Evolutionary conservation across 805 yeast species (phyloP).

Genomic region (Yarrowia divulgata): DNA sequence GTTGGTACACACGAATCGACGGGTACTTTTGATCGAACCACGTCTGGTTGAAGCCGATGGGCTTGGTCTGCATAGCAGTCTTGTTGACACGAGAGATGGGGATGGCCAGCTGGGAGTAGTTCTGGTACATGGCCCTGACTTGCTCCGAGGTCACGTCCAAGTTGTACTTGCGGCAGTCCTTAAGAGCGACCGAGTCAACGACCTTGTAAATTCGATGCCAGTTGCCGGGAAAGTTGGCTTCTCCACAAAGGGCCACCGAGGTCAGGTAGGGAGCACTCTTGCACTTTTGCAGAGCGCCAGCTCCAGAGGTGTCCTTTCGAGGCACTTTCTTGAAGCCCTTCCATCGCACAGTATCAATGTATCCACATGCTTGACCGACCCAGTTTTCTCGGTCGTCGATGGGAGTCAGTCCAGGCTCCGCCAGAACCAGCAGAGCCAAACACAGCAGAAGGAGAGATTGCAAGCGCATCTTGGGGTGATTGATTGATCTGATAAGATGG

Average conservation of each 20-base stretch:
- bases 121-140: slow-evolving; percentile 7
- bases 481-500: slow-evolving; percentile 19
- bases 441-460: neutral
- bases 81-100: slow-evolving; percentile 6
- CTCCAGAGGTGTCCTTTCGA: slow-evolving; percentile 2
- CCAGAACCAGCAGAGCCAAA: neutral
- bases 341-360: slow-evolving; percentile 12
- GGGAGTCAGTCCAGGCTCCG: slow-evolving; percentile 15
- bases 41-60: slow-evolving; percentile 28
- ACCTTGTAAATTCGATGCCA: slow-evolving; percentile 26
- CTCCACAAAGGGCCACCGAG: slow-evolving; percentile 21
- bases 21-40: slow-evolving; percentile 11
- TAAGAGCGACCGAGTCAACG: slow-evolving; percentile 9
- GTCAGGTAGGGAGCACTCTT: slow-evolving; percentile 5
- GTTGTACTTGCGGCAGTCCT: slow-evolving; percentile 17
- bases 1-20: slow-evolving; percentile 10
- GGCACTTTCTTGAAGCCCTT: slow-evolving; percentile 12
- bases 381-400: slow-evolving; percentile 22
- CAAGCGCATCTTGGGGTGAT: slow-evolving; percentile 5
- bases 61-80: slow-evolving; percentile 19
- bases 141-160: slow-evolving; percentile 7
- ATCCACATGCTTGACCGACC: slow-evolving; percentile 20
- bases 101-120: slow-evolving; percentile 2
- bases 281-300: slow-evolving; percentile 27
- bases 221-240: slow-evolving; percentile 8